Evolutionary conservation across 1,284 basidiomycete species (phyloP).

Genomic region (Pyrrhoderma lamaoense): DNA sequence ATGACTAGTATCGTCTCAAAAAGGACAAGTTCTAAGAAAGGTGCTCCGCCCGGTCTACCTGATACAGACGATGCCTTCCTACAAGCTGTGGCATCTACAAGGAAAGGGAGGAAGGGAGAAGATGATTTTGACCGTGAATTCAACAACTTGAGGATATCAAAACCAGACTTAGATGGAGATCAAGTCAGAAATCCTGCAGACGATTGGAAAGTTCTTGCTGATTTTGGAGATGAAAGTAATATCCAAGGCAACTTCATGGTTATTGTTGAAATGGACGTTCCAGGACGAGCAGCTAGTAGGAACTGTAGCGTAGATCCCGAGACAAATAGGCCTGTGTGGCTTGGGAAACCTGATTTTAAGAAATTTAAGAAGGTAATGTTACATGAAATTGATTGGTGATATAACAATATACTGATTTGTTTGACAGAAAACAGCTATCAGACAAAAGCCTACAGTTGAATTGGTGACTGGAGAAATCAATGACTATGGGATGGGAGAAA

Average conservation of each 20-base stretch:
- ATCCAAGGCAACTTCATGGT: constrained; percentile 83
- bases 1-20: too few relatives aligned
- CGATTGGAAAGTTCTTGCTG: constrained; percentile 60
- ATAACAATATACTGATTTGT: background rate
- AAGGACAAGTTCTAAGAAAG: constrained; percentile 20
- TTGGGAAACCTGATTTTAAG: constrained; percentile 70
- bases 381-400: background rate
- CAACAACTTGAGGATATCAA: constrained; percentile 72
- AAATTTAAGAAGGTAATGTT: constrained; percentile 73
- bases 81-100: constrained; percentile 66
- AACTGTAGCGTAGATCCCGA: constrained; percentile 16
- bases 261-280: constrained; percentile 64
- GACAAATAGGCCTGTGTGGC: constrained; percentile 36
- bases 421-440: constrained; percentile 29
- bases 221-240: constrained; percentile 62
- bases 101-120: constrained; percentile 59
- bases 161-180: constrained; percentile 44
- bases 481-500: constrained; percentile 48
- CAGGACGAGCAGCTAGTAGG: constrained; percentile 24
- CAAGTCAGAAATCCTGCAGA: constrained; percentile 34
- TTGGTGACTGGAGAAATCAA: constrained; percentile 45
- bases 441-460: constrained; percentile 37
- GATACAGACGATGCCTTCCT: constrained; percentile 65
- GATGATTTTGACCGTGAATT: constrained; percentile 81
- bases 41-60: constrained; percentile 41